A percentile compares a stretch with the other conserved stretches of the same genome.
These are phyloP conservation scores for Nannochloropsis granulata DNA, from an alignment of 108 stramenopile species.

Conservation along the genomic window DNA sequence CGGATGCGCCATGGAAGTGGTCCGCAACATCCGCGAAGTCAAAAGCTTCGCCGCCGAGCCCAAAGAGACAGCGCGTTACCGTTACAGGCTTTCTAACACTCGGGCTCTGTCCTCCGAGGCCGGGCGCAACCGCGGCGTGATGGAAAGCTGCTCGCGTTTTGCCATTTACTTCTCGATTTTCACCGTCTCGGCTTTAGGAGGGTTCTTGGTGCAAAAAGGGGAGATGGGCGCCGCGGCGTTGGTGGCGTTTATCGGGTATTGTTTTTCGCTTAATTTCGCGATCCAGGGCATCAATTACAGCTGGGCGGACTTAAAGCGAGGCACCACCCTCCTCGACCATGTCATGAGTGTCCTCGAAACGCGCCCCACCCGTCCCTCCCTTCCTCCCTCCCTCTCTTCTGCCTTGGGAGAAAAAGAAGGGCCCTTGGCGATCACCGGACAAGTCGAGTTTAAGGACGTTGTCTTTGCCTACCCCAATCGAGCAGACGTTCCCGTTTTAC, in stretches of 20 bases:
- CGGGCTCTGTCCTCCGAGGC: neutral
- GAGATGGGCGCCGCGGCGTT: conserved; percentile 12
- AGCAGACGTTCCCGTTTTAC: conserved; percentile 30
- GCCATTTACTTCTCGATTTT: conserved; percentile 17
- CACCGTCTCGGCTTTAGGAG: neutral
- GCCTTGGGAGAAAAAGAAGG: no score
- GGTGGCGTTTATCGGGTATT: conserved; percentile 22
- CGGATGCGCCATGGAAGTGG: neutral
- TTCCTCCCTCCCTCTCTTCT: no score
- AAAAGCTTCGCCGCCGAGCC: conserved; percentile 19
- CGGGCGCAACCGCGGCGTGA: neutral
- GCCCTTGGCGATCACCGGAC: neutral
- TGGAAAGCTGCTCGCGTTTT: conserved; percentile 17
- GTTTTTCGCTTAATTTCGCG: conserved; percentile 24
- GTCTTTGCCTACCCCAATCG: conserved; percentile 42
- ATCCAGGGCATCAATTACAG: neutral
- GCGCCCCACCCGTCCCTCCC: no score
- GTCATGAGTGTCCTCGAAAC: no score
- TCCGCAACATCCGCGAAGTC: conserved; percentile 23
- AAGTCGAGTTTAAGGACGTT: conserved; percentile 32
- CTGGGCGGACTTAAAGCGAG: no score
- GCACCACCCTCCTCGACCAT: no score
- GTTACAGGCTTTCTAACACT: neutral
- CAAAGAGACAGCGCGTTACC: neutral
- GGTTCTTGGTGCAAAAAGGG: neutral